phyloP scores from a whole-genome alignment of 2,329 filamentous ascomycete genomes.

The Aphanocladium album region DNA sequence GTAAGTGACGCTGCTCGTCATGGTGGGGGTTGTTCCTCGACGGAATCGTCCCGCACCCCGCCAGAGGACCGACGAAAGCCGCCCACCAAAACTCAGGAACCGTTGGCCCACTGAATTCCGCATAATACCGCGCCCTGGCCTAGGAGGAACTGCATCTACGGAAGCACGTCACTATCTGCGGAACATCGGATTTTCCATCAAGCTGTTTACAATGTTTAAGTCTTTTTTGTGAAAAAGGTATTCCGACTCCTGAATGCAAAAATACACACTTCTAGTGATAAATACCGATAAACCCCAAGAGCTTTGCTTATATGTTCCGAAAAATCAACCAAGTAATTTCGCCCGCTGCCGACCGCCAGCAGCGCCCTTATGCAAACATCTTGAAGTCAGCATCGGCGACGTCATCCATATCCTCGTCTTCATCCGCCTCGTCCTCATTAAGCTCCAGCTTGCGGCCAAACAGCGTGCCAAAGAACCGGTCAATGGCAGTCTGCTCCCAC shows the following conservation, averaged over 20 bases:
- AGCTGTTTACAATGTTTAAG: neutral
- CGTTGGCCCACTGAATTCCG: conserved; percentile 1
- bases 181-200: neutral
- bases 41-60: conserved; percentile 10
- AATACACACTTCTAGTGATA: neutral
- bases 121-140: conserved; percentile 5
- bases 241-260: conserved; percentile 10
- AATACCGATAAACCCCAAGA: neutral
- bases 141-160: neutral
- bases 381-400: conserved; percentile 50
- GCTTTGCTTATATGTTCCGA: conserved; percentile 2
- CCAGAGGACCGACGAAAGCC: conserved; percentile 10
- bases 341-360: neutral
- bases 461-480: conserved; percentile 69
- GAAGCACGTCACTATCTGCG: conserved; percentile 1
- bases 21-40: neutral
- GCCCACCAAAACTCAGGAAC: neutral
- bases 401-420: conserved; percentile 46
- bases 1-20: neutral
- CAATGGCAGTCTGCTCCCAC: conserved; percentile 78
- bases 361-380: conserved; percentile 44
- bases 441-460: conserved; percentile 66
- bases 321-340: neutral
- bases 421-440: conserved; percentile 51
- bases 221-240: neutral